These are phyloP conservation scores for Nidula microcarpa DNA, from an alignment of 768 basidiomycete genomes.

Conservation along the genomic window DNA sequence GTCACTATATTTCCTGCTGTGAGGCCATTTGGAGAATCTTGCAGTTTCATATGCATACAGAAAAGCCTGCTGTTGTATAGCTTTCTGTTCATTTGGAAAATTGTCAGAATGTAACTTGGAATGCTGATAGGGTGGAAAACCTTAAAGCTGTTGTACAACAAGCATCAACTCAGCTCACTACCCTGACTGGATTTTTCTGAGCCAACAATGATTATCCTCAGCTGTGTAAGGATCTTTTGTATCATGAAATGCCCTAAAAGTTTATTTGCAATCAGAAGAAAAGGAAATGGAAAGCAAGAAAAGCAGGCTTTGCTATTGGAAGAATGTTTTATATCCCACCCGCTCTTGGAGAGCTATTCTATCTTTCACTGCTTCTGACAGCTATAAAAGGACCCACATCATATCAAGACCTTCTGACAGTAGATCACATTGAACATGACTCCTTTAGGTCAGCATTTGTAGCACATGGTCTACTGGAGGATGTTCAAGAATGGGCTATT, in stretches of 20 bases:
- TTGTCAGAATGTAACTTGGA: constrained; percentile 28
- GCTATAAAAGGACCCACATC: constrained; percentile 22
- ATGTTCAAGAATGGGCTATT: constrained; percentile 40
- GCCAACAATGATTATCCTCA: constrained; percentile 15
- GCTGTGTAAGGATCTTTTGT: constrained; percentile 7
- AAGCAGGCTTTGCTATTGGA: constrained; percentile 10
- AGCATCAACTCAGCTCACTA: constrained; percentile 9
- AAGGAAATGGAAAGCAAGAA: constrained; percentile 5
- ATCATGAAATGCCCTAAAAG: constrained; percentile 25
- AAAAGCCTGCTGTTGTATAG: constrained; percentile 29
- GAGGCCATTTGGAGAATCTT: constrained; percentile 29
- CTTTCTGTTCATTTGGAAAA: constrained; percentile 30
- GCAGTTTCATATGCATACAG: constrained; percentile 25
- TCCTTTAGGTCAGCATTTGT: constrained; percentile 30
- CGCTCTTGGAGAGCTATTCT: constrained; percentile 27
- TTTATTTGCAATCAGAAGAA: constrained; percentile 21
- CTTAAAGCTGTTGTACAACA: constrained; percentile 9
- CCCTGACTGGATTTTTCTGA: constrained; percentile 25
- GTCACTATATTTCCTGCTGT: too few relatives aligned
- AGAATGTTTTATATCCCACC: constrained; percentile 29
- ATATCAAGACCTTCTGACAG: constrained; percentile 11
- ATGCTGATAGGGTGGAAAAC: constrained; percentile 10
- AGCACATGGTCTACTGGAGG: constrained; percentile 35
- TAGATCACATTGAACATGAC: constrained; percentile 6
- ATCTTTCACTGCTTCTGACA: constrained; percentile 29